These are phyloP conservation scores for Coemansia umbellata DNA, from an alignment of 192 early-diverging fungal species.

Conservation along the genomic window DNA sequence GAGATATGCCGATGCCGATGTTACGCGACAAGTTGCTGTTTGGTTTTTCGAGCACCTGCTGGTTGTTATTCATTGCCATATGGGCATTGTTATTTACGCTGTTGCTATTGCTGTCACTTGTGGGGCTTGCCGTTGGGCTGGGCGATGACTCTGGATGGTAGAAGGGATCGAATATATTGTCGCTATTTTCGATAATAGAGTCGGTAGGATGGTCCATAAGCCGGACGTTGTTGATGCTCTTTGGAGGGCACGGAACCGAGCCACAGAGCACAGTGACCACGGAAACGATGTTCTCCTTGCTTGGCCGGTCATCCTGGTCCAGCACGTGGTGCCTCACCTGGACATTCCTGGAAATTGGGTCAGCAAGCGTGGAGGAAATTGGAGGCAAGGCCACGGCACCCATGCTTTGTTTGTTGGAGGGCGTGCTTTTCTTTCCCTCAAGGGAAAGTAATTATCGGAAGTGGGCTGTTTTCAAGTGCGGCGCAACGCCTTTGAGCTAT, in stretches of 20 bases:
- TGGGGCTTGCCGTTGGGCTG: not conserved
- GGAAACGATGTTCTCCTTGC: conserved; percentile 11
- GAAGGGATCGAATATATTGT: conserved; percentile 1
- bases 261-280: conserved; percentile 17
- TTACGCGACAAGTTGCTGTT: not conserved
- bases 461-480: too few relatives aligned
- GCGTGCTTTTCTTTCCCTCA: too few relatives aligned
- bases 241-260: conserved; percentile 1
- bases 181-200: not conserved
- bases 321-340: too few relatives aligned
- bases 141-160: not conserved
- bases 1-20: not conserved
- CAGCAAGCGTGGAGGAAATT: too few relatives aligned
- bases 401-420: too few relatives aligned
- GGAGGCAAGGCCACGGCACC: too few relatives aligned
- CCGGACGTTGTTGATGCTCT: conserved; percentile 12
- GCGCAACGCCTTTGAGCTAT: too few relatives aligned
- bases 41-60: not conserved
- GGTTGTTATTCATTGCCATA: not conserved
- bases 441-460: too few relatives aligned
- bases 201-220: not conserved
- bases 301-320: too few relatives aligned
- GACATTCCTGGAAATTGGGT: too few relatives aligned
- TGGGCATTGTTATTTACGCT: not conserved
- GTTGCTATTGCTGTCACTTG: not conserved